Percentiles rank a stretch among this genome's conserved stretches.
Evolutionary conservation across 352 stramenopile species (phyloP).

Genomic region (Thalassiosira oceanica): DNA sequence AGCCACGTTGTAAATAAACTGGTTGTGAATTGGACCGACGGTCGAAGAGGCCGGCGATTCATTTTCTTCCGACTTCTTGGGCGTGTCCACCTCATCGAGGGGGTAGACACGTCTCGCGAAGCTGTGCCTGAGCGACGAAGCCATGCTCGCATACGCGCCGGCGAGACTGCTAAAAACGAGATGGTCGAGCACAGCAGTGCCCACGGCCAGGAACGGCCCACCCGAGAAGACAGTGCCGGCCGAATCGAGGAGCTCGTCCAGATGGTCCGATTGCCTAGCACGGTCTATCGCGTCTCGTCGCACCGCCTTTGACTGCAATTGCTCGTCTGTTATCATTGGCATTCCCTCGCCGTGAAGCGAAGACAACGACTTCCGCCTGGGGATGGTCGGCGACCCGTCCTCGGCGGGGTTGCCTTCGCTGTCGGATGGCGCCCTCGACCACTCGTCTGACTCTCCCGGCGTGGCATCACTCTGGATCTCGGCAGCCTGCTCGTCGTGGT

Average conservation of each 20-base stretch:
- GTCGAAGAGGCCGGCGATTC: too few relatives aligned
- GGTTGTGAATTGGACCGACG: too few relatives aligned
- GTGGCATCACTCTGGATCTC: not conserved
- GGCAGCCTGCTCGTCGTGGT: slow-evolving; percentile 17
- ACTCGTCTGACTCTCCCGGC: not conserved
- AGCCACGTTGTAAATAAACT: slow-evolving; percentile 33
- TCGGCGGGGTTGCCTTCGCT: not conserved
- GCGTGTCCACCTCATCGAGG: too few relatives aligned
- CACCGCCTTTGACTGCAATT: not conserved
- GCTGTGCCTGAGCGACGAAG: too few relatives aligned
- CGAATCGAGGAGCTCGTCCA: slow-evolving; percentile 41
- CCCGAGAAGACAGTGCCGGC: slow-evolving; percentile 40
- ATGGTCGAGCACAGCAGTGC: slow-evolving; percentile 1
- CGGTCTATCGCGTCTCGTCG: not conserved
- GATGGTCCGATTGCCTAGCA: slow-evolving; percentile 12
- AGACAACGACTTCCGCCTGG: slow-evolving; percentile 31
- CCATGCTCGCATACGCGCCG: not conserved
- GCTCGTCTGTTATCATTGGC: not conserved
- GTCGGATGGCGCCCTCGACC: too few relatives aligned
- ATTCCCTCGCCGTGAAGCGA: slow-evolving; percentile 11
- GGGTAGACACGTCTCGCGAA: too few relatives aligned
- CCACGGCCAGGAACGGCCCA: slow-evolving; percentile 39
- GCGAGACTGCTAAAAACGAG: not conserved
- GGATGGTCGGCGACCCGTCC: not conserved
- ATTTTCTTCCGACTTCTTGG: too few relatives aligned